These are phyloP conservation scores for Aspergillus sclerotialis DNA, from an alignment of 2,329 filamentous ascomycete genomes.

Conservation along the genomic window DNA sequence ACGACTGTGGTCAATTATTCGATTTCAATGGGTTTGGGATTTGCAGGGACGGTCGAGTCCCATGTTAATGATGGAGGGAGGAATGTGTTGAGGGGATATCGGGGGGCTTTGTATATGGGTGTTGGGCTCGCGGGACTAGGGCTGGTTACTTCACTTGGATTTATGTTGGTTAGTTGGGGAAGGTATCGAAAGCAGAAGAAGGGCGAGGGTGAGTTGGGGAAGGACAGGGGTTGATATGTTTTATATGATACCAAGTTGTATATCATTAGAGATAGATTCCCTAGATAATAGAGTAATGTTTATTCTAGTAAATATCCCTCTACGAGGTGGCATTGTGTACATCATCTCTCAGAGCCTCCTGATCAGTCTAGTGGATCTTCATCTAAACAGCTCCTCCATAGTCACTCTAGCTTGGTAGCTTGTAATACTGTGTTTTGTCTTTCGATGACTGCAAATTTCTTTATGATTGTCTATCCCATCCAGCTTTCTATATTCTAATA, in stretches of 20 bases:
- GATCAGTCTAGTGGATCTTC: no score
- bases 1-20: constrained; percentile 63
- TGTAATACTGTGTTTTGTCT: no score
- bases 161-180: constrained; percentile 11
- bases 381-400: no score
- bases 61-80: constrained; percentile 34
- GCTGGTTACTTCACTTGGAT: constrained; percentile 10
- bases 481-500: no score
- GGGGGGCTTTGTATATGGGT: constrained; percentile 34
- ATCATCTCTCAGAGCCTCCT: no score
- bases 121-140: constrained; percentile 25
- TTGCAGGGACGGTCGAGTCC: constrained; percentile 58
- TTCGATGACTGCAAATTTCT: no score
- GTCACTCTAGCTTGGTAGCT: no score
- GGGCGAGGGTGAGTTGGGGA: not conserved
- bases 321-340: no score
- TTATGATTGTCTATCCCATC: no score
- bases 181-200: not conserved
- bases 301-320: no score
- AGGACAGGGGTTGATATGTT: not conserved
- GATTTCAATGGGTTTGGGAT: constrained; percentile 59
- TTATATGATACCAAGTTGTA: not conserved
- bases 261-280: not conserved
- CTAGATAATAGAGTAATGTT: constrained; percentile 2
- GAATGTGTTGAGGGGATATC: constrained; percentile 30